Conservation (phyloP, 2,329 filamentous ascomycete genomes). For the Ciborinia camelliae region DNA sequence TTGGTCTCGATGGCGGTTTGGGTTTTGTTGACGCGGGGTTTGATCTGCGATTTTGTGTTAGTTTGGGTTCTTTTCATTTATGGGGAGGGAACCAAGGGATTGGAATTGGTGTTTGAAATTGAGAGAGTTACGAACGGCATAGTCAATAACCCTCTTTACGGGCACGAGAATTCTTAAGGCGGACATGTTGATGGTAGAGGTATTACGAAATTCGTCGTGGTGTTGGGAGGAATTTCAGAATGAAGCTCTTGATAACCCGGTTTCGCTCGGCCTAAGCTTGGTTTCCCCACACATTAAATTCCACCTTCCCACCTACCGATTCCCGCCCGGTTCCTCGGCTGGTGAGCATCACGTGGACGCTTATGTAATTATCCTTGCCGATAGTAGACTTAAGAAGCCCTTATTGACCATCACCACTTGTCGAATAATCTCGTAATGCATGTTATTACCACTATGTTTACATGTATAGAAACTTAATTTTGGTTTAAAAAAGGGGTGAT, state of each 20-base stretch:
- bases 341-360: background rate
- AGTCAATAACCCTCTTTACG: conserved; percentile 83
- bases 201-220: background rate
- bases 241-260: conserved; percentile 15
- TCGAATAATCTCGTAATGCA: background rate
- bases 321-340: conserved; percentile 13
- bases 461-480: no score
- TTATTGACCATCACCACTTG: background rate
- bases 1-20: conserved; percentile 86
- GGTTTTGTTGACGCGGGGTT: conserved; percentile 66
- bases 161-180: conserved; percentile 73
- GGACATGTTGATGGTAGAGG: conserved; percentile 47
- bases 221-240: conserved; percentile 1
- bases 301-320: no score
- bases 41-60: conserved; percentile 49
- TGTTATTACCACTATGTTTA: no score
- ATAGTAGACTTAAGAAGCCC: no score
- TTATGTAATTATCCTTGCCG: background rate
- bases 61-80: background rate
- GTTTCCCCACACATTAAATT: conserved; percentile 5
- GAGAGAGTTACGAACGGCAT: conserved; percentile 54
- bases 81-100: background rate
- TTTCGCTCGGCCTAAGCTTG: conserved; percentile 18
- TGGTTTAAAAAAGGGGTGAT: no score
- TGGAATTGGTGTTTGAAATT: background rate